A percentile compares a stretch with the other conserved stretches of the same genome.
These are phyloP conservation scores for Eragrostis curvula DNA, from an alignment of 176 grass and related monocot species.

Conservation along the genomic window DNA sequence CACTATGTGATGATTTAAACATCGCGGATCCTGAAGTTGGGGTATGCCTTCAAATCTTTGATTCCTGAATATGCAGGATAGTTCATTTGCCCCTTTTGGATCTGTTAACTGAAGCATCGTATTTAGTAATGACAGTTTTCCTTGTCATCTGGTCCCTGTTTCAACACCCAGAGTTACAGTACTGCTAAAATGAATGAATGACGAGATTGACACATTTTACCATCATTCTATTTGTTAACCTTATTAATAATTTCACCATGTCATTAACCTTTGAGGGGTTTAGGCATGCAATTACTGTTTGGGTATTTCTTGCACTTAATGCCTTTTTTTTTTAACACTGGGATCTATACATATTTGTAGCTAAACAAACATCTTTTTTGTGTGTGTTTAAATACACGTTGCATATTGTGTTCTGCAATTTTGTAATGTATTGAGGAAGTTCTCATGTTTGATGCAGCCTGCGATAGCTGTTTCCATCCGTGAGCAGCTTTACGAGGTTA, in stretches of 20 bases:
- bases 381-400: neutral
- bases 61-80: neutral
- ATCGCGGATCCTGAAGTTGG: conserved; percentile 92
- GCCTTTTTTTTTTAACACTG: neutral
- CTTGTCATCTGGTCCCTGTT: neutral
- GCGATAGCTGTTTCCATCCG: conserved; percentile 92
- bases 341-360: neutral
- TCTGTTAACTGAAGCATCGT: neutral
- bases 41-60: conserved; percentile 47
- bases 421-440: conserved; percentile 32
- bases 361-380: neutral
- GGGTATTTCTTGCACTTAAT: neutral
- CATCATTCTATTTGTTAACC: neutral
- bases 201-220: neutral
- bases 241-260: neutral
- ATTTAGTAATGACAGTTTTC: neutral
- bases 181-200: neutral
- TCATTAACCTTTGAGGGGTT: neutral
- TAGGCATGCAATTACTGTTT: conserved; percentile 9
- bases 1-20: conserved; percentile 83
- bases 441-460: conserved; percentile 55
- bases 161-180: neutral
- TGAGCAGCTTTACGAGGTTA: conserved; percentile 98
- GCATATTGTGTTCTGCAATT: neutral
- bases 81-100: neutral